phyloP scores from a whole-genome alignment of 179 eudicot genomes.

The Spinacia oleracea region DNA sequence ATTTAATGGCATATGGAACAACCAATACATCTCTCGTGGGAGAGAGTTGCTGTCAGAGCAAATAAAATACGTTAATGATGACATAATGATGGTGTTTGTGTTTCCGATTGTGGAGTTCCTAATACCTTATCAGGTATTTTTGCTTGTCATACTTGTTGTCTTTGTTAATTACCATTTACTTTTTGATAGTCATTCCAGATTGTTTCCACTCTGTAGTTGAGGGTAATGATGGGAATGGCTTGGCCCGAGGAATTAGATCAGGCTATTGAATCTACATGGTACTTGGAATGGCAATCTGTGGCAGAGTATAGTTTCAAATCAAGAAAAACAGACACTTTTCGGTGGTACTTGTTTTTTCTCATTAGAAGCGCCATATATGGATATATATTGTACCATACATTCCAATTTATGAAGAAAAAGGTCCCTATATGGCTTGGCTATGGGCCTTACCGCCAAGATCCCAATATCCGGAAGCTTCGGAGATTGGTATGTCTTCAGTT shows the following conservation, averaged over 20 bases:
- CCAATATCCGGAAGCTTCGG: constrained; percentile 58
- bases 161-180: constrained; percentile 6
- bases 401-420: constrained; percentile 57
- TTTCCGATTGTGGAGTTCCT: constrained; percentile 71
- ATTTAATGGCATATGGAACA: constrained; percentile 51
- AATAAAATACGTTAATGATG: constrained; percentile 53
- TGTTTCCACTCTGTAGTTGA: constrained; percentile 43
- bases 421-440: constrained; percentile 62
- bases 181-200: constrained; percentile 23
- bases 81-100: constrained; percentile 61
- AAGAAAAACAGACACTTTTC: constrained; percentile 42
- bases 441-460: constrained; percentile 63
- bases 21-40: constrained; percentile 33
- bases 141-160: constrained; percentile 12
- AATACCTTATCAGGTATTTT: constrained; percentile 67
- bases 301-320: constrained; percentile 58
- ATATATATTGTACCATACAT: constrained; percentile 52
- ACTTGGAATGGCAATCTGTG: constrained; percentile 78
- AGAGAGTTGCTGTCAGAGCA: constrained; percentile 42
- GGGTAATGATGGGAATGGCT: constrained; percentile 68
- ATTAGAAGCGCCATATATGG: constrained; percentile 53
- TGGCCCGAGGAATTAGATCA: constrained; percentile 70
- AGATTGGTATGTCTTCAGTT: constrained; percentile 56
- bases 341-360: constrained; percentile 57
- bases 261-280: constrained; percentile 67